Conservation (phyloP, 2,329 filamentous ascomycete species). For the Ophiostoma perfectum region DNA sequence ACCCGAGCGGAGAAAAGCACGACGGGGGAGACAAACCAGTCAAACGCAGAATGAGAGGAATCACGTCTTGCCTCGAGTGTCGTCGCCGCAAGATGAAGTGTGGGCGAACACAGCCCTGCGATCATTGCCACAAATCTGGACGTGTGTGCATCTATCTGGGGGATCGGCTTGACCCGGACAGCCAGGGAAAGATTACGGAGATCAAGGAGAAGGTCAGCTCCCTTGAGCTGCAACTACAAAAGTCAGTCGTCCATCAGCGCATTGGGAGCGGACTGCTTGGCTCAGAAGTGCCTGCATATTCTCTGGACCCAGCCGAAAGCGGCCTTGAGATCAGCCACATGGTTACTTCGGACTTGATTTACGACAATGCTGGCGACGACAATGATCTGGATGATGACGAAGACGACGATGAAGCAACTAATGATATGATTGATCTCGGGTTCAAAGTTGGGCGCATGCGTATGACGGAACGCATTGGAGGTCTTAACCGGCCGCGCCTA, state of each 20-base stretch:
- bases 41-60: constrained; percentile 58
- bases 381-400: constrained; percentile 15
- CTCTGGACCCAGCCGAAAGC: constrained; percentile 46
- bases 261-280: constrained; percentile 18
- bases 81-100: constrained; percentile 73
- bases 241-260: constrained; percentile 39
- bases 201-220: constrained; percentile 75
- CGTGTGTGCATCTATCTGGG: constrained; percentile 60
- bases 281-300: constrained; percentile 17
- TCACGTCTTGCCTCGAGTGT: constrained; percentile 65
- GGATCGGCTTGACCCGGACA: constrained; percentile 61
- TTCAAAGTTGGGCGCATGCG: constrained; percentile 66
- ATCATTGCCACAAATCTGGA: constrained; percentile 55
- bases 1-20: background rate
- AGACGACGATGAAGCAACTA: constrained; percentile 37
- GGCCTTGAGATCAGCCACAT: constrained; percentile 22
- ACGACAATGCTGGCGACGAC: constrained; percentile 38
- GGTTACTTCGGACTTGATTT: constrained; percentile 24
- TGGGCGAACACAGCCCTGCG: constrained; percentile 66
- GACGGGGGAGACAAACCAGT: constrained; percentile 38
- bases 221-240: constrained; percentile 63
- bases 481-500: constrained; percentile 64
- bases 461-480: constrained; percentile 69
- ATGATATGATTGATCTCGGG: constrained; percentile 66
- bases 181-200: constrained; percentile 64